A percentile compares a stretch with the other conserved stretches of the same genome.
Conservation (phyloP, 352 stramenopile genomes). For the Pythium aristosporum region DNA sequence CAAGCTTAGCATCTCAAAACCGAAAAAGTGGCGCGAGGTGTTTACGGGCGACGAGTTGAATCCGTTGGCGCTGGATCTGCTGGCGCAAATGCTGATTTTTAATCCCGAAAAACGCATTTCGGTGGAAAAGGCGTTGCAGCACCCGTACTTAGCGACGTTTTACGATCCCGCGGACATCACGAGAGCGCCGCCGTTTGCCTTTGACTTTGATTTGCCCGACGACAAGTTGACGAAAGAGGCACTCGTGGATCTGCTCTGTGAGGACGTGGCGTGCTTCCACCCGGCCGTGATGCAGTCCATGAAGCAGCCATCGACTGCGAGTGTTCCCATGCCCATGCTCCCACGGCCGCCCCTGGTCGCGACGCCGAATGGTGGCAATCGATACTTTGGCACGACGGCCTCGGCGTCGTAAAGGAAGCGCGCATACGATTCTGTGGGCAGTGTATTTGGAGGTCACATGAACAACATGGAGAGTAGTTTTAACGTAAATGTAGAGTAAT, state of each 20-base stretch:
- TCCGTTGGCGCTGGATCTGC: constrained; percentile 80
- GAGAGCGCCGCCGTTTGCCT: constrained; percentile 59
- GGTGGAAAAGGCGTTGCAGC: constrained; percentile 86
- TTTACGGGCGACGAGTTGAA: constrained; percentile 50
- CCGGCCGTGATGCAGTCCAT: constrained; percentile 28
- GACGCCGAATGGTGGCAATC: neutral
- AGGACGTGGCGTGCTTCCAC: constrained; percentile 79
- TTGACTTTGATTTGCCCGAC: constrained; percentile 78
- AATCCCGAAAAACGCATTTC: constrained; percentile 89
- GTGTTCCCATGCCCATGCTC: constrained; percentile 8
- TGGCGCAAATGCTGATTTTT: constrained; percentile 91
- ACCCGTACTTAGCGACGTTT: constrained; percentile 88
- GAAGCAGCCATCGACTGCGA: constrained; percentile 6
- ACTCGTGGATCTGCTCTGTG: constrained; percentile 79
- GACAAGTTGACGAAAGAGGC: constrained; percentile 78
- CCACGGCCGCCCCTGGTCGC: constrained; percentile 8
- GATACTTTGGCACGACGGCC: constrained; percentile 17
- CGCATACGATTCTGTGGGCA: too few species aligned
- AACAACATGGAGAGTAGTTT: too few species aligned
- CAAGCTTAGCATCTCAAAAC: constrained; percentile 88
- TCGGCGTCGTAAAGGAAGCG: constrained; percentile 9
- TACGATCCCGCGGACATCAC: constrained; percentile 89
- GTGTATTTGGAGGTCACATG: too few species aligned
- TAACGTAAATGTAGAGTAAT: too few species aligned
- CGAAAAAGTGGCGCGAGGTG: constrained; percentile 64